phyloP scores from a whole-genome alignment of 495 filamentous ascomycete genomes.

The Ascobolus immersus region DNA sequence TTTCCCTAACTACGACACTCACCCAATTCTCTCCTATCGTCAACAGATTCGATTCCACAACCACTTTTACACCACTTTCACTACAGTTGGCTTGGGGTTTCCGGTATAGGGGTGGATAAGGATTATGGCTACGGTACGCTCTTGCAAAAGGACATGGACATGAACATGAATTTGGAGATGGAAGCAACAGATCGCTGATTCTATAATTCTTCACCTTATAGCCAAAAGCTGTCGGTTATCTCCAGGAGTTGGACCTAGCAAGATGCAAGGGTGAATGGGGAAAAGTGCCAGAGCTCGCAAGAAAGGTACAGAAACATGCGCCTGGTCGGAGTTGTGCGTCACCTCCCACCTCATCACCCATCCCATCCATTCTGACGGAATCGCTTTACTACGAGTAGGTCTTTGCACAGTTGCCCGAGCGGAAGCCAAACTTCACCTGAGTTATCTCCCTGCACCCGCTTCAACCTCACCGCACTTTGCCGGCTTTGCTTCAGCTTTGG shows the following conservation, averaged over 20 bases:
- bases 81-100: too few species aligned
- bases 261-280: constrained; percentile 75
- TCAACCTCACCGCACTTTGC: constrained; percentile 4
- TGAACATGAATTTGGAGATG: too few species aligned
- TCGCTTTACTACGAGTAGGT: constrained; percentile 4
- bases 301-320: constrained; percentile 84
- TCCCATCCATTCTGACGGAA: neutral
- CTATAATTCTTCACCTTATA: constrained; percentile 14
- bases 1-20: too few species aligned
- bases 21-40: too few species aligned
- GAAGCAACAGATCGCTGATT: neutral
- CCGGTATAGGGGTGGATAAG: too few species aligned
- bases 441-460: constrained; percentile 7
- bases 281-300: constrained; percentile 62
- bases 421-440: constrained; percentile 9
- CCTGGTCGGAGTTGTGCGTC: constrained; percentile 57
- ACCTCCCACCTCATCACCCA: constrained; percentile 3
- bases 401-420: constrained; percentile 11
- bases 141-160: too few species aligned
- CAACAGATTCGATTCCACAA: too few species aligned
- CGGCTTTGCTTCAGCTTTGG: too few species aligned
- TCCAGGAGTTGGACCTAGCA: constrained; percentile 55
- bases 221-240: constrained; percentile 55
- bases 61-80: too few species aligned
- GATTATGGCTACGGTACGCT: too few species aligned